Evolutionary conservation across 768 basidiomycete species (phyloP).

Genomic region (Chalciporus sphaerocephalus): DNA sequence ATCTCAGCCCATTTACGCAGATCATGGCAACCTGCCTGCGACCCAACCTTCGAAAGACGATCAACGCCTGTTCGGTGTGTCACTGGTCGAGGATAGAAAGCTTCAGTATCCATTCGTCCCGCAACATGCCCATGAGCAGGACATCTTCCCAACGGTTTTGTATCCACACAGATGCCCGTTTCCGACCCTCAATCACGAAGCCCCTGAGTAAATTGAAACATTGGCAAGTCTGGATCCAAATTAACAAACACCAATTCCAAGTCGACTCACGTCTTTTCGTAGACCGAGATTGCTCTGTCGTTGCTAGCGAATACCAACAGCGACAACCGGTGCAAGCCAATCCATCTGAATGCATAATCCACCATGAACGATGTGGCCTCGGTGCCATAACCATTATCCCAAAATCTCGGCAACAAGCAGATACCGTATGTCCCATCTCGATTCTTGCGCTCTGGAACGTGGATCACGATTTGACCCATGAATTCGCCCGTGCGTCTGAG

Average conservation of each 20-base stretch:
- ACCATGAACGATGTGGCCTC: constrained; percentile 39
- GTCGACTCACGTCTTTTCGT: constrained; percentile 43
- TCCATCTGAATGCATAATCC: constrained; percentile 37
- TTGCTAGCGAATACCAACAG: constrained; percentile 39
- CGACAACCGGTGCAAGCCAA: constrained; percentile 40
- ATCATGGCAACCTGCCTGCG: neutral
- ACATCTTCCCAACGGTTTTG: constrained; percentile 37
- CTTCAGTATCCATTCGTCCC: constrained; percentile 36
- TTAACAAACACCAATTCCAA: neutral
- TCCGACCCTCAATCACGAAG: constrained; percentile 38
- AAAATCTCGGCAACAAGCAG: constrained; percentile 29
- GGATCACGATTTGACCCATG: constrained; percentile 31
- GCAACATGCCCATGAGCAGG: constrained; percentile 37
- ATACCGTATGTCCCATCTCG: constrained; percentile 33
- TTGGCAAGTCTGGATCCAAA: neutral
- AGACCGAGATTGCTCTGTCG: constrained; percentile 35
- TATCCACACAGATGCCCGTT: constrained; percentile 34
- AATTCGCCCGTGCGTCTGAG: constrained; percentile 28
- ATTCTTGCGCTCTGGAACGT: constrained; percentile 23
- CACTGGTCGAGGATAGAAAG: constrained; percentile 21
- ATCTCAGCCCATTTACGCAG: neutral
- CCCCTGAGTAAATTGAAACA: constrained; percentile 26
- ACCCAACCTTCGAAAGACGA: neutral
- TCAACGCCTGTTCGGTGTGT: neutral
- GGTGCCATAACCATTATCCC: constrained; percentile 40